These are phyloP conservation scores for Calonectria pseudoturangicola DNA, from an alignment of 2,329 filamentous ascomycete species.

Conservation along the genomic window DNA sequence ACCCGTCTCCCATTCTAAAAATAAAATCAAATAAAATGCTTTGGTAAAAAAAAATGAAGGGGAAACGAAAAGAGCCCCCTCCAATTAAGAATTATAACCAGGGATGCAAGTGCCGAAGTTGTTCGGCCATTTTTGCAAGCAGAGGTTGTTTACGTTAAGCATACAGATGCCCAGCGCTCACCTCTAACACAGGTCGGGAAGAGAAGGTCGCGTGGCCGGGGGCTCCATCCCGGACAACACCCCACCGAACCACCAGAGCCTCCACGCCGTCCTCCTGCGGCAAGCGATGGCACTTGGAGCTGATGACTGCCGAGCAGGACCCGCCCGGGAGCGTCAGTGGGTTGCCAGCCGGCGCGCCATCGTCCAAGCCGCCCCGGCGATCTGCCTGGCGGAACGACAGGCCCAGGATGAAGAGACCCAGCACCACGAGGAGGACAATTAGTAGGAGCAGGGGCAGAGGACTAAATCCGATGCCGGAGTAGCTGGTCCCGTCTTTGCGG, in stretches of 20 bases:
- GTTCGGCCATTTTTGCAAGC: background rate
- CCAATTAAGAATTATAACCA: background rate
- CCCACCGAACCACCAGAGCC: slow-evolving; percentile 65
- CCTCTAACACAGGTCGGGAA: slow-evolving; percentile 55
- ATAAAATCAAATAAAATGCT: background rate
- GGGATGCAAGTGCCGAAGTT: background rate
- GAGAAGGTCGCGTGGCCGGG: slow-evolving; percentile 68
- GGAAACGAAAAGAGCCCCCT: too few species aligned
- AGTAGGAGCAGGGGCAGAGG: slow-evolving; percentile 65
- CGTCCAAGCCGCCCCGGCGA: slow-evolving; percentile 57
- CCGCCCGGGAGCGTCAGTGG: slow-evolving; percentile 69
- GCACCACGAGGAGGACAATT: slow-evolving; percentile 61
- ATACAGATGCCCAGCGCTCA: slow-evolving; percentile 54
- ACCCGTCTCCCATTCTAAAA: slow-evolving; percentile 5
- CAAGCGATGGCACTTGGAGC: slow-evolving; percentile 67
- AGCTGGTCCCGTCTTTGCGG: slow-evolving; percentile 49
- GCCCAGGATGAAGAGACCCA: slow-evolving; percentile 59
- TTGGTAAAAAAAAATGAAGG: background rate
- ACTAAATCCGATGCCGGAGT: slow-evolving; percentile 63
- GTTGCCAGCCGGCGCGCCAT: slow-evolving; percentile 65
- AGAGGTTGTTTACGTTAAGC: slow-evolving; percentile 39
- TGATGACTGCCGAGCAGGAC: slow-evolving; percentile 71
- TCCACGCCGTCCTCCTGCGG: slow-evolving; percentile 59
- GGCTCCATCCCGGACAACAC: slow-evolving; percentile 64
- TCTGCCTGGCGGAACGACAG: slow-evolving; percentile 65